phyloP scores from a whole-genome alignment of 768 basidiomycete genomes.

The Leccinum subgranulosum region DNA sequence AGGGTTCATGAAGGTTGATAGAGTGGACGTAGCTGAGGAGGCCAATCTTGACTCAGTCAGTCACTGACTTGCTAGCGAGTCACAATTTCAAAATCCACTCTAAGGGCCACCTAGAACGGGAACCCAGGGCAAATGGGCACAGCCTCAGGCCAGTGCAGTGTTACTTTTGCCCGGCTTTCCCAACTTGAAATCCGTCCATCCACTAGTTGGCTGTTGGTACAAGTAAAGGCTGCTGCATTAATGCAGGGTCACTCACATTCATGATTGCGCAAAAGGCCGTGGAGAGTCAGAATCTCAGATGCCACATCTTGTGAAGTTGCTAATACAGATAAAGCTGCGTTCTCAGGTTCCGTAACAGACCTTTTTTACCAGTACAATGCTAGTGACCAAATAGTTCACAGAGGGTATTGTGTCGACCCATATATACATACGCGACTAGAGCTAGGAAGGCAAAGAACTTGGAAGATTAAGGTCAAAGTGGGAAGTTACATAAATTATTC shows the following conservation, averaged over 20 bases:
- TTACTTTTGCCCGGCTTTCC: neutral
- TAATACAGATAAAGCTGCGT: neutral
- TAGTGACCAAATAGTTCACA: neutral
- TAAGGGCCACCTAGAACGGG: neutral
- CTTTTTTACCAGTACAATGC: neutral
- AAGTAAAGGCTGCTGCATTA: neutral
- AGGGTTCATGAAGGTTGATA: constrained; percentile 14
- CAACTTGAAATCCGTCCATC: neutral
- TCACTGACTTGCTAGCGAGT: neutral
- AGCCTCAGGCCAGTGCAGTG: neutral
- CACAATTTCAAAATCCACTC: neutral
- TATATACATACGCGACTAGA: too few species aligned
- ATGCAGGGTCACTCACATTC: neutral
- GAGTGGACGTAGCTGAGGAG: constrained; percentile 1
- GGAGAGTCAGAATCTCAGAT: neutral
- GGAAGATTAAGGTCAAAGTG: neutral
- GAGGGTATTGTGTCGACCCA: neutral
- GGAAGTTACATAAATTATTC: neutral
- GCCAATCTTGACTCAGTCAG: neutral
- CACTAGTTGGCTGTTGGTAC: neutral
- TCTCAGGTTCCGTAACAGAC: neutral
- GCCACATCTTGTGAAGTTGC: neutral
- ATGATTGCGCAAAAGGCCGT: neutral
- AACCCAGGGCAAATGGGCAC: neutral
- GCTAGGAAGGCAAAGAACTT: neutral